Evolutionary conservation across 768 basidiomycete genomes (phyloP), one percentile per base, ranked within the genome.

Genomic region (Calocera cornea): DNA sequence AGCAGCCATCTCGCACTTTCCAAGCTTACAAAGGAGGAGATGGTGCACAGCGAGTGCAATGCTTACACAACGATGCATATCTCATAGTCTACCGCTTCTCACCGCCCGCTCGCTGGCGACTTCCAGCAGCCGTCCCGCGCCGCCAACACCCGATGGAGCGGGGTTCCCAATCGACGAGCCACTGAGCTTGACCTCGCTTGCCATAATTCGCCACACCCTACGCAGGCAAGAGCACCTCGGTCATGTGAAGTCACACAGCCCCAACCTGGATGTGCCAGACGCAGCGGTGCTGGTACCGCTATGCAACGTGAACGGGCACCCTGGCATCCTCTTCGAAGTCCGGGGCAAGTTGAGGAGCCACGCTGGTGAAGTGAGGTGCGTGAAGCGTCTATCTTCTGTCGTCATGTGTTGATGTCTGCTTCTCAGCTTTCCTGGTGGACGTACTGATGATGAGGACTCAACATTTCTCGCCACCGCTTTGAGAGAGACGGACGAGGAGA

Each of bases 321-420:
- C 90, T 0, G 86, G 88, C 7, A 81, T 92, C 22, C 74, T 92
- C 60, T 80, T 90, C 17, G 87, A 91, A 75, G 83, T 91, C 34
- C 81, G 90, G 70, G 84, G 83, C 17, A 83, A 84, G 71, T 76
- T 82, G 41, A 79, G 88, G 71, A 81, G 79, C 34, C 90, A 91
- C 75, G 86, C 89, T 0, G 89, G 90, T n/a, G 88, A 91, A 79
- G 84, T 91, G 36, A 90, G 90, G 90, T 89, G 68, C 40, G 80
- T 68, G 19, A 22, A 7, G 12, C 34, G 29, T 24, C 29, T 17
- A 33, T 38, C 22, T 31, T 54, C 8, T 1, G 24, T 17, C 31
- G 1, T 24, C 40, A 1, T 22, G 33, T 27, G 60, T 27, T 29
- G 10, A 19, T 16, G 12, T 47, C 12, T 34, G 8, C 14, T 11